Base-by-base conservation (phyloP, 148 eudicot species). In the Camellia japonica region DNA sequence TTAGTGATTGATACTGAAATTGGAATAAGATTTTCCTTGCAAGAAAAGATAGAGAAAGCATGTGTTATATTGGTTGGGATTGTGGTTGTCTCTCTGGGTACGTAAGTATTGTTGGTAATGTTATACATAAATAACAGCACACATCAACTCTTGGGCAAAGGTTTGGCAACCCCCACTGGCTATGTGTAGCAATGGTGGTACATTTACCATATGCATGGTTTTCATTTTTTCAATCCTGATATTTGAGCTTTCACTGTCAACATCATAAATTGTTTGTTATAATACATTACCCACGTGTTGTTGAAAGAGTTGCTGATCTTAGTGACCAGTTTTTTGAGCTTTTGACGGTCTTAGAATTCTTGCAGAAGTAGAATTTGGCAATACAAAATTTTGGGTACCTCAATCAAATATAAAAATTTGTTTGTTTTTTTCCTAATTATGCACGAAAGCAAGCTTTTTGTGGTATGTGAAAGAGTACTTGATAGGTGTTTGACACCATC, bases 381-480 rank as follows among this genome's bases (percentile, higher is more conserved):
- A 46, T 30, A 30, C 30, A 30, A 30, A 30, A 0, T 30, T 30
- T 30, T 30, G 30, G 30, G 30, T 30, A 30, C 51, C 51, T 47
- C 11, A 2, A 55, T 55, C 59, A 6, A 2, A 12, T 12, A 10
- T 55, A 12, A 55, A 55, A 55, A 55, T 55, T 55, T 8, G 59
- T 30, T 30, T 30, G 30, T 55, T 55, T 49, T 49, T 20, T 12
- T 11, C 42, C 18, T 71, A 16, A 9, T 67, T 44, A n/a, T 86
- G 87, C 91, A 96, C 95, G 98, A 94, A 84, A 90, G 71, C 71
- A 94, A 94, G 87, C 97, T 96, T n/a, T 96, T 98, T 7, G 80
- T 43, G 6, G 91, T 94, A 41, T 96, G 99, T 71, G 99, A 94
- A 84, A 91, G 83, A 86, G 95, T 90, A 14, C 86, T 94, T 42